phyloP scores from a whole-genome alignment of 257 asterid species.

The Lycium barbarum region DNA sequence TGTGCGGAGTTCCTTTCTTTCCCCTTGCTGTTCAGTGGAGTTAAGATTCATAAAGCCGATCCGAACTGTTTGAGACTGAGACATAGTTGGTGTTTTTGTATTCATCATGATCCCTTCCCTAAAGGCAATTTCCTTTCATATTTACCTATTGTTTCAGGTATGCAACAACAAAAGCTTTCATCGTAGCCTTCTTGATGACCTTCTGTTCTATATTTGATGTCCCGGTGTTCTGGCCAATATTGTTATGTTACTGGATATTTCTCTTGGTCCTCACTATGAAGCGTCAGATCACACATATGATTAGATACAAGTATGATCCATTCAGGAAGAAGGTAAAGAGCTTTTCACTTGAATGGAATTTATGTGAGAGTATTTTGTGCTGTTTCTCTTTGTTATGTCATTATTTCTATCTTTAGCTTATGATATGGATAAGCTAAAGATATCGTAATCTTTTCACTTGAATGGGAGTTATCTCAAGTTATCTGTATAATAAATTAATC shows the following conservation, averaged over 20 bases:
- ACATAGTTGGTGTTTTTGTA: neutral
- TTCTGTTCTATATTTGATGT: conserved; percentile 87
- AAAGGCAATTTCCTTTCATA: neutral
- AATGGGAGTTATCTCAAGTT: neutral
- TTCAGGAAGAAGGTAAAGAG: conserved; percentile 78
- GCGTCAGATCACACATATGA: conserved; percentile 91
- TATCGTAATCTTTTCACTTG: too few species aligned
- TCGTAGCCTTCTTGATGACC: conserved; percentile 76
- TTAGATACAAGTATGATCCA: conserved; percentile 82
- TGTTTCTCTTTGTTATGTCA: neutral
- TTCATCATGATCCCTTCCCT: neutral
- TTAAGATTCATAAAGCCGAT: neutral
- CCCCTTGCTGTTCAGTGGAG: neutral
- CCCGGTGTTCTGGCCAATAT: conserved; percentile 94
- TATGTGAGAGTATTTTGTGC: neutral
- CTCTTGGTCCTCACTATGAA: conserved; percentile 87
- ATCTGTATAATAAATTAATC: neutral
- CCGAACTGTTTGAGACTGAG: neutral
- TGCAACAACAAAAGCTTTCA: conserved; percentile 86
- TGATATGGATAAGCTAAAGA: too few species aligned
- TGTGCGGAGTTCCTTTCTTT: neutral
- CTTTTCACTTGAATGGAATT: neutral
- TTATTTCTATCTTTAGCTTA: neutral
- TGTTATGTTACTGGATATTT: conserved; percentile 83
- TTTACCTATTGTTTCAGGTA: conserved; percentile 60